phyloP scores from a whole-genome alignment of 805 yeast species.

The Wickerhamiella kazuoi region DNA sequence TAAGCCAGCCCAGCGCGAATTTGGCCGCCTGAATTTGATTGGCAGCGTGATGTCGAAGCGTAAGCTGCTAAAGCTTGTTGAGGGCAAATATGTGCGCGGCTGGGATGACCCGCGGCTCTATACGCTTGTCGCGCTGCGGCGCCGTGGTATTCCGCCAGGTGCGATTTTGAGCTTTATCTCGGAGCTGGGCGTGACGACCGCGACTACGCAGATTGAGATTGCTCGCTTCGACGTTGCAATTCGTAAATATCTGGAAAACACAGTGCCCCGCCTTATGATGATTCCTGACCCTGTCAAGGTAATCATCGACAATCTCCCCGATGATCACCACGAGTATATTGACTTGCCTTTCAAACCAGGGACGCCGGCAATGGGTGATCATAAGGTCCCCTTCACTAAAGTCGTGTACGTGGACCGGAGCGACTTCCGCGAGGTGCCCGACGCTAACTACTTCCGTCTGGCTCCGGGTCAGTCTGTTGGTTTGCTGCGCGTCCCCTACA shows the following conservation, averaged over 20 bases:
- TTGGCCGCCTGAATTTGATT: constrained; percentile 86
- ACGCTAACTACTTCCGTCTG: constrained; percentile 69
- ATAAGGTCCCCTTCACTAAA: constrained; percentile 62
- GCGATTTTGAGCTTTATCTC: constrained; percentile 85
- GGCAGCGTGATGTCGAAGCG: constrained; percentile 92
- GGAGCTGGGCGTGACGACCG: constrained; percentile 91
- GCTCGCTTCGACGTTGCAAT: constrained; percentile 79
- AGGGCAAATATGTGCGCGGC: constrained; percentile 64
- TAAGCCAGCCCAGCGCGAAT: constrained; percentile 97
- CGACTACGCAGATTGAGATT: constrained; percentile 79
- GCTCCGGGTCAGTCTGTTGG: constrained; percentile 95
- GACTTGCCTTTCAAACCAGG: constrained; percentile 87
- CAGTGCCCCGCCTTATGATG: constrained; percentile 91
- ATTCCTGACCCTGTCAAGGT: constrained; percentile 73
- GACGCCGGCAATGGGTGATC: constrained; percentile 51
- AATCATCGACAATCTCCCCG: constrained; percentile 63
- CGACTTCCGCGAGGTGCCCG: constrained; percentile 55
- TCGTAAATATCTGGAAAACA: constrained; percentile 70
- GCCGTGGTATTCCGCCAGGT: constrained; percentile 98
- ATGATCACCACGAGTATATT: constrained; percentile 50
- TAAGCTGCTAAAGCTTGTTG: constrained; percentile 84
- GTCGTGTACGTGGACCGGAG: constrained; percentile 68
- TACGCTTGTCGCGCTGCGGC: constrained; percentile 82
- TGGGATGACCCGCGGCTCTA: constrained; percentile 98
- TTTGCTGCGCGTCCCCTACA: constrained; percentile 74